Conservation (phyloP, 1,284 basidiomycete species). For the Apiotrichum montevideense region DNA sequence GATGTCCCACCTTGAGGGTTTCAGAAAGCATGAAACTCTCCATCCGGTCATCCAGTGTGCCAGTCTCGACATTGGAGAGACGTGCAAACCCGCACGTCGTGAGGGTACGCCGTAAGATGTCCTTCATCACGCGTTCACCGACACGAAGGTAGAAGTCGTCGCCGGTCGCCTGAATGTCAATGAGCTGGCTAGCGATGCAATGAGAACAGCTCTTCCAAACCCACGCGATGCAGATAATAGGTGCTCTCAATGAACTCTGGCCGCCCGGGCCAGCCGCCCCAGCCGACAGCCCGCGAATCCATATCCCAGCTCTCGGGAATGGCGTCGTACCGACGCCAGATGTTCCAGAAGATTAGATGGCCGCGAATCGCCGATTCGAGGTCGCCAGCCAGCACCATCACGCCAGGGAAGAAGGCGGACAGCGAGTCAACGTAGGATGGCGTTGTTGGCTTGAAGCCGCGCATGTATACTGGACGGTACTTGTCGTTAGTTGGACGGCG, state of each 20-base stretch:
- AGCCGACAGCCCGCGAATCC: conserved; percentile 63
- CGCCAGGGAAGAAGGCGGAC: conserved; percentile 49
- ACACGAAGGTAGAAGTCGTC: conserved; percentile 88
- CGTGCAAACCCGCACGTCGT: conserved; percentile 79
- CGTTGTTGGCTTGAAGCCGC: conserved; percentile 24
- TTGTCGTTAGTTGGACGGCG: conserved; percentile 4
- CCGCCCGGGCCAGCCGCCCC: conserved; percentile 74
- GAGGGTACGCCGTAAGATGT: conserved; percentile 65
- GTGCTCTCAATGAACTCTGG: conserved; percentile 89
- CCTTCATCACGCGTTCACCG: conserved; percentile 72
- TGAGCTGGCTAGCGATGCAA: not conserved
- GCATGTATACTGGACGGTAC: conserved; percentile 35
- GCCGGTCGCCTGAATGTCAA: conserved; percentile 62
- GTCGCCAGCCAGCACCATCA: conserved; percentile 84
- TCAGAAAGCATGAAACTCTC: conserved; percentile 87
- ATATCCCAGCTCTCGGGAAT: conserved; percentile 86
- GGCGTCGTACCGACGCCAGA: conserved; percentile 77
- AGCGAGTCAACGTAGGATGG: conserved; percentile 45
- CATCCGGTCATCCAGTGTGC: conserved; percentile 75
- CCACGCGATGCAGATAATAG: conserved; percentile 82
- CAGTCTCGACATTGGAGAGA: conserved; percentile 70
- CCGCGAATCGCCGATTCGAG: conserved; percentile 78
- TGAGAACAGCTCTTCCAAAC: conserved; percentile 24
- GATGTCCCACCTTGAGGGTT: conserved; percentile 58
- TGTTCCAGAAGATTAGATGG: conserved; percentile 79